These are phyloP conservation scores for Hirschioporus abietinus DNA, from an alignment of 768 basidiomycete genomes.

Conservation along the genomic window DNA sequence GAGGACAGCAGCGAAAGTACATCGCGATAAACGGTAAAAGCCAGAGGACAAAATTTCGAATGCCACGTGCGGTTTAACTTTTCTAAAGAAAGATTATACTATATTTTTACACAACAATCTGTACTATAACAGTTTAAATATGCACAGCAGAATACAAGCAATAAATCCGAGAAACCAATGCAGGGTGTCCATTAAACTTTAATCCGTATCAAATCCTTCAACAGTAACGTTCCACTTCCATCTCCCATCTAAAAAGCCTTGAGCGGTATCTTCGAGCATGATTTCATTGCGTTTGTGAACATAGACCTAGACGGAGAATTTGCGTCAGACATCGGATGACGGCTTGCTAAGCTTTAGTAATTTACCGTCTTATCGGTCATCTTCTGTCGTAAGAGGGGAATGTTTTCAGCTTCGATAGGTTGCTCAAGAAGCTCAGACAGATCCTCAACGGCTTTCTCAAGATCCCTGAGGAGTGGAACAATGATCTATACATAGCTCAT, in stretches of 20 bases:
- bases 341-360: constrained; percentile 11
- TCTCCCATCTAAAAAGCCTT: constrained; percentile 79
- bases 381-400: constrained; percentile 78
- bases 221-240: constrained; percentile 78
- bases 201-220: constrained; percentile 45
- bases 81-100: background rate
- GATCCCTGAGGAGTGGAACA: constrained; percentile 49
- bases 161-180: background rate
- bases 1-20: no score
- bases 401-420: constrained; percentile 82
- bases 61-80: background rate
- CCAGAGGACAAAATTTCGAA: background rate
- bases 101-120: background rate
- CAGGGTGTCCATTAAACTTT: background rate
- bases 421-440: constrained; percentile 88
- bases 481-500: background rate
- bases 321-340: background rate
- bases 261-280: constrained; percentile 89
- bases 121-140: background rate
- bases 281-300: constrained; percentile 98
- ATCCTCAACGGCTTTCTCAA: constrained; percentile 94
- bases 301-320: constrained; percentile 52
- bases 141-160: background rate
- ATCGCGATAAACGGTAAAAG: background rate
- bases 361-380: constrained; percentile 93